These are phyloP conservation scores for Globisporangium polare DNA, from an alignment of 352 stramenopile genomes.

Conservation along the genomic window DNA sequence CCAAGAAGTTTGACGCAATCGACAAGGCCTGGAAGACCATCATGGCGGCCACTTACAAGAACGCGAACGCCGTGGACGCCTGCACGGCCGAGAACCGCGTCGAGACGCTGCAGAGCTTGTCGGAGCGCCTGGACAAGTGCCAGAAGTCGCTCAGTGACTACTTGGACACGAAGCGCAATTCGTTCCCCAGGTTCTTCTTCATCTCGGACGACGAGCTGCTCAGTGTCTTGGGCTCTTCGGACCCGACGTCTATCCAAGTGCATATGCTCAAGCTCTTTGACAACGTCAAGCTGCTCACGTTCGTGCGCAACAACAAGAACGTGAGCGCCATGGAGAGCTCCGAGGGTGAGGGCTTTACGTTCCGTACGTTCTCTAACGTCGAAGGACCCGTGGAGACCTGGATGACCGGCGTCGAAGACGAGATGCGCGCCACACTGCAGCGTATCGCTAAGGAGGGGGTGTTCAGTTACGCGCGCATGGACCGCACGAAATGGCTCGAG, in stretches of 20 bases:
- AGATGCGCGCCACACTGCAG: conserved; percentile 87
- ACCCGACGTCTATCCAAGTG: conserved; percentile 91
- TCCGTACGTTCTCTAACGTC: conserved; percentile 69
- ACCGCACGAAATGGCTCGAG: conserved; percentile 85
- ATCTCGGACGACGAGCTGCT: conserved; percentile 93
- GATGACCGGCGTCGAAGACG: conserved; percentile 91
- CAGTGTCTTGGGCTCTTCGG: conserved; percentile 87
- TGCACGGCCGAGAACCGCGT: conserved; percentile 87
- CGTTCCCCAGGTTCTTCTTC: conserved; percentile 94
- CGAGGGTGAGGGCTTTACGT: conserved; percentile 89
- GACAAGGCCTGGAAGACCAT: conserved; percentile 93
- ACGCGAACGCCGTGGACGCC: conserved; percentile 88
- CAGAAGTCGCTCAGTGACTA: conserved; percentile 91
- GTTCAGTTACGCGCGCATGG: conserved; percentile 88
- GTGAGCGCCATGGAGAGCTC: conserved; percentile 90
- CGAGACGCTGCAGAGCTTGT: conserved; percentile 85
- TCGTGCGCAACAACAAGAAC: conserved; percentile 87
- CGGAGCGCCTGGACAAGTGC: conserved; percentile 87
- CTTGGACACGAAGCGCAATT: conserved; percentile 88
- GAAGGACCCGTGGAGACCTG: conserved; percentile 91
- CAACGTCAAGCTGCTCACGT: conserved; percentile 91
- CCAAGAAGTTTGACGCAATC: conserved; percentile 92
- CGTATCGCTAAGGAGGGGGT: conserved; percentile 92
- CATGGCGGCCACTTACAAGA: conserved; percentile 90
- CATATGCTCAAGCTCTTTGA: conserved; percentile 96